A percentile compares a stretch with the other conserved stretches of the same genome.
These are phyloP conservation scores for Penicillium longicatenatum DNA, from an alignment of 495 filamentous ascomycete genomes.

Conservation along the genomic window DNA sequence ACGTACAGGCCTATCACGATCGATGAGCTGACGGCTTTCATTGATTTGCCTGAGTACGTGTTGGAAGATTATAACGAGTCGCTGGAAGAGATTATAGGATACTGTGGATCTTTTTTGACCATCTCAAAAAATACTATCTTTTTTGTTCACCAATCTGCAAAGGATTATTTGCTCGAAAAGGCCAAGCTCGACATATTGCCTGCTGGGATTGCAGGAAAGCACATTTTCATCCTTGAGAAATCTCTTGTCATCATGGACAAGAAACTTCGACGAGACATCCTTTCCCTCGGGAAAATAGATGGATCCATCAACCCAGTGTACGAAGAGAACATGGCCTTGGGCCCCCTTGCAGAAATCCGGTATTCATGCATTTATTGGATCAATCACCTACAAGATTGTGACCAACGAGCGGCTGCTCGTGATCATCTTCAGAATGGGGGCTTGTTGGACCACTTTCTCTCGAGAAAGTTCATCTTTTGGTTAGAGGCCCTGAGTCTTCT, in stretches of 20 bases:
- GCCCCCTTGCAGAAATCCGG: neutral
- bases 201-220: constrained; percentile 7
- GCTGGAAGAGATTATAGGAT: constrained; percentile 13
- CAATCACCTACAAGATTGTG: neutral
- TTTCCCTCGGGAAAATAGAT: constrained; percentile 8
- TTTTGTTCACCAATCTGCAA: constrained; percentile 48
- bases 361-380: constrained; percentile 12
- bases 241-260: constrained; percentile 25
- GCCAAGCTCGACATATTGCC: constrained; percentile 19
- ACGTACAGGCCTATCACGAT: constrained; percentile 28
- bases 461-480: neutral
- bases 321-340: neutral
- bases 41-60: constrained; percentile 6
- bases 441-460: neutral
- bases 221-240: constrained; percentile 24
- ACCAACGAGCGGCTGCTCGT: neutral
- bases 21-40: constrained; percentile 22
- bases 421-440: neutral
- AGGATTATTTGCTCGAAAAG: constrained; percentile 32
- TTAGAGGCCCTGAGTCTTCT: constrained; percentile 1
- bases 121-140: constrained; percentile 27
- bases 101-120: constrained; percentile 21
- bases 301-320: constrained; percentile 1
- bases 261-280: constrained; percentile 25
- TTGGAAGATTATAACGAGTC: constrained; percentile 5